Base-by-base conservation (phyloP, 208 protist genomes). In the Blastocrithidia nonstop region DNA sequence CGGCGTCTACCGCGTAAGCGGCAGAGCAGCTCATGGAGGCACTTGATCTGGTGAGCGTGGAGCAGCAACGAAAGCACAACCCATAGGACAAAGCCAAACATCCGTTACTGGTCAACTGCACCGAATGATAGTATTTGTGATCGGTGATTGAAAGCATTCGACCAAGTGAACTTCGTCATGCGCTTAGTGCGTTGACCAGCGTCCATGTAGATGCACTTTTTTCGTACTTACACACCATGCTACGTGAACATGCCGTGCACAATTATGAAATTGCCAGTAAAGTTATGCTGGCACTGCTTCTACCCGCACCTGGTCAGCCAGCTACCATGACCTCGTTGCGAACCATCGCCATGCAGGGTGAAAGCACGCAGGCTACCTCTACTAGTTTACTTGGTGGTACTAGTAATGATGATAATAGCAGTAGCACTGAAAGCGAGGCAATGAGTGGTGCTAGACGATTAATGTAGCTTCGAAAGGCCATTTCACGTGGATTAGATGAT, bases 1-100 rank as follows among this genome's bases (percentile, higher is more conserved):
- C 78, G 4, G 65, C 66, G n/a, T 28, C 62, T 8, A 77, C 78
- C 0, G 56, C 69, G 3, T 78, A 84, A 46, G 74, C 69, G 15
- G 83, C 78, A 1, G 83, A 92, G 62, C 57, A 69, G 29, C 22
- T 92, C 19, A 92, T 92, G 83, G 77, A 85, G 59, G 83, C 83
- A 4, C 68, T 92, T 4, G 83, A 92, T 36, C 45, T 92, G 11
- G 64, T 92, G 19, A 80, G 60, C 33, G 58, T 92, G 1, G 83
- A 92, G 57, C 66, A 71, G 44, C 83, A 92, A 55, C 71, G 75
- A 5, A 37, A 64, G 41, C 48, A 55, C 28, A 74, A 72, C 61
- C 36, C 57, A 7, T 65, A 81, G 17, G 83, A 88, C 26, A 36
- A 35, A 16, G 33, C 54, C 28, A 57, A 52, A 17, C 74, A 88